phyloP scores from a whole-genome alignment of 768 basidiomycete species.

The Boletus huronensis region DNA sequence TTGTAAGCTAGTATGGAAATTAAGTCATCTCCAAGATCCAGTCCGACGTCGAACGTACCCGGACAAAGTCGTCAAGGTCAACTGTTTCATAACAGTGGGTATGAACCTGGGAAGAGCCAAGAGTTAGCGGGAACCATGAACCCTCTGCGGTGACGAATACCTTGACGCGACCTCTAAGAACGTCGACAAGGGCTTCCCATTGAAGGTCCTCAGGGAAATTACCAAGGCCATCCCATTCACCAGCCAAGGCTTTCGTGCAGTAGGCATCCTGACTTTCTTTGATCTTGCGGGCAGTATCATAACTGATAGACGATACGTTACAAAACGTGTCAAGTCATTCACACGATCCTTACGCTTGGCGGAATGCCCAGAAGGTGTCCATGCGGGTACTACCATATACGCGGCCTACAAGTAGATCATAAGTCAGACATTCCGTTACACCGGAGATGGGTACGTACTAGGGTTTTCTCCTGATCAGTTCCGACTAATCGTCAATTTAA shows the following conservation, averaged over 20 bases:
- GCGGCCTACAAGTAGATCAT: slow-evolving; percentile 12
- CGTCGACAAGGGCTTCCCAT: slow-evolving; percentile 79
- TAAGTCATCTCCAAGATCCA: slow-evolving; percentile 1
- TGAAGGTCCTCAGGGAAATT: slow-evolving; percentile 68
- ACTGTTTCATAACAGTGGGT: slow-evolving; percentile 52
- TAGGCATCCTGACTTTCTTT: slow-evolving; percentile 54
- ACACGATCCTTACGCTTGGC: slow-evolving; percentile 39
- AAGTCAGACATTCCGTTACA: background rate
- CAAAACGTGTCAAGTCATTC: background rate
- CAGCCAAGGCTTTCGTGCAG: slow-evolving; percentile 42
- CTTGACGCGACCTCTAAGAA: slow-evolving; percentile 84
- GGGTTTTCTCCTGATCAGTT: slow-evolving; percentile 45
- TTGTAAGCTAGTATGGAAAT: slow-evolving; percentile 55
- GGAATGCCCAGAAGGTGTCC: slow-evolving; percentile 51
- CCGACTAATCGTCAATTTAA: background rate
- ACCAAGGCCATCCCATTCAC: slow-evolving; percentile 38
- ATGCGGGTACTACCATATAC: slow-evolving; percentile 39
- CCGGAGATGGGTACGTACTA: slow-evolving; percentile 22
- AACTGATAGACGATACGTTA: slow-evolving; percentile 28
- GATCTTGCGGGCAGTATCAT: slow-evolving; percentile 51
- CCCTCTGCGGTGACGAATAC: slow-evolving; percentile 7
- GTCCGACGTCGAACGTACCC: slow-evolving; percentile 41
- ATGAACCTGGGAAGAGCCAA: slow-evolving; percentile 22
- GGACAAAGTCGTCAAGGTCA: slow-evolving; percentile 66
- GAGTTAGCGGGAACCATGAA: background rate